phyloP scores from a whole-genome alignment of 192 early-diverging fungal species.

The Backusella parvicylindrica region DNA sequence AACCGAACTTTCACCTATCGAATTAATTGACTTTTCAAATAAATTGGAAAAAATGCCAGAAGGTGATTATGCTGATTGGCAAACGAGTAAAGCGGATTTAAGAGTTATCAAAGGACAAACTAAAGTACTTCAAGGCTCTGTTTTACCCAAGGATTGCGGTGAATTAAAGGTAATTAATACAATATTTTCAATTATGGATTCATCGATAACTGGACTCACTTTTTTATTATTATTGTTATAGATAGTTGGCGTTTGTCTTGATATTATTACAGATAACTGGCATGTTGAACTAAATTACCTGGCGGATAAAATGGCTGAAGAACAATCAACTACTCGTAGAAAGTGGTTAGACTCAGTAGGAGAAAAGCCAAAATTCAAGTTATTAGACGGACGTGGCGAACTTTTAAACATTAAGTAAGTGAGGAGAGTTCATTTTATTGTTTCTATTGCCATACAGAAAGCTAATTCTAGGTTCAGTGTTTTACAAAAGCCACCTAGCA shows the following conservation, averaged over 20 bases:
- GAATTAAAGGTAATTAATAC: slow-evolving; percentile 51
- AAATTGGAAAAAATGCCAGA: slow-evolving; percentile 1
- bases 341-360: slow-evolving; percentile 21
- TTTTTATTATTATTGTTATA: slow-evolving; percentile 18
- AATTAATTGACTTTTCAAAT: slow-evolving; percentile 29
- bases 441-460: not conserved
- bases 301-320: slow-evolving; percentile 23
- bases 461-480: slow-evolving; percentile 30
- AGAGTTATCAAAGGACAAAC: slow-evolving; percentile 45
- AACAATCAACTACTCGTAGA: slow-evolving; percentile 19
- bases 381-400: slow-evolving; percentile 56
- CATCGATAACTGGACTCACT: not conserved
- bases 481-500: slow-evolving; percentile 57
- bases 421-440: not conserved
- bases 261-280: slow-evolving; percentile 43
- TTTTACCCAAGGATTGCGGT: slow-evolving; percentile 53
- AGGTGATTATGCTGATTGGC: slow-evolving; percentile 25
- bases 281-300: slow-evolving; percentile 43
- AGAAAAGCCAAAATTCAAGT: slow-evolving; percentile 14
- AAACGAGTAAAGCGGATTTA: slow-evolving; percentile 41
- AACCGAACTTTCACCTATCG: not conserved
- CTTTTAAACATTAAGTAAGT: slow-evolving; percentile 43
- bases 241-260: slow-evolving; percentile 42
- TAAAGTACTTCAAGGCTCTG: slow-evolving; percentile 54
- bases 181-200: too few species aligned